A percentile compares a stretch with the other conserved stretches of the same genome.
Evolutionary conservation across 1,139 yeast genomes (phyloP).

Genomic region (Nakaseomyces delphensis): DNA sequence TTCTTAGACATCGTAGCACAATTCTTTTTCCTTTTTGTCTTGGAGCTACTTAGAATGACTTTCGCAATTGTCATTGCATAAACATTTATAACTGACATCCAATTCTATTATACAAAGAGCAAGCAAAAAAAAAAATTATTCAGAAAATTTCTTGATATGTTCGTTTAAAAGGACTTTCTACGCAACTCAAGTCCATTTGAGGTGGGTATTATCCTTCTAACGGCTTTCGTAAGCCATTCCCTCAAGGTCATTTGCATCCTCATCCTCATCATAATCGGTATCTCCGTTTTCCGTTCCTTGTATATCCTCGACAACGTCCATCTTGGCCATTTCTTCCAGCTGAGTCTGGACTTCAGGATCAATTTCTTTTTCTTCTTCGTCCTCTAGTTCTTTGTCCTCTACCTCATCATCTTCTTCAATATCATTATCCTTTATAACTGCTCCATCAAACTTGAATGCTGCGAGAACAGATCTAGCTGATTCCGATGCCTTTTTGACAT

Average conservation of each 20-base stretch:
- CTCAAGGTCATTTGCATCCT: slow-evolving; percentile 6
- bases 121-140: not conserved
- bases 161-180: too few species aligned
- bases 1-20: slow-evolving; percentile 42
- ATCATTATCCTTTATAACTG: too few species aligned
- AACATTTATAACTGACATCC: too few species aligned
- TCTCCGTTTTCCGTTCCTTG: slow-evolving; percentile 8
- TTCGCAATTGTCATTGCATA: too few species aligned
- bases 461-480: slow-evolving; percentile 1
- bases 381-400: slow-evolving; percentile 15
- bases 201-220: not conserved
- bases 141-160: too few species aligned
- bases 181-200: not conserved
- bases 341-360: slow-evolving; percentile 14
- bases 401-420: slow-evolving; percentile 7
- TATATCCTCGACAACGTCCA: slow-evolving; percentile 24
- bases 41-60: too few species aligned
- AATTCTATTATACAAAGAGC: too few species aligned
- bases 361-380: slow-evolving; percentile 20
- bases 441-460: slow-evolving; percentile 7
- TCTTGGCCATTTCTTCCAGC: slow-evolving; percentile 11
- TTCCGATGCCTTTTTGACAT: not conserved
- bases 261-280: slow-evolving; percentile 15
- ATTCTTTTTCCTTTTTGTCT: not conserved
- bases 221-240: not conserved